Evolutionary conservation across 768 basidiomycete genomes (phyloP).

Genomic region (Russula olivacea): DNA sequence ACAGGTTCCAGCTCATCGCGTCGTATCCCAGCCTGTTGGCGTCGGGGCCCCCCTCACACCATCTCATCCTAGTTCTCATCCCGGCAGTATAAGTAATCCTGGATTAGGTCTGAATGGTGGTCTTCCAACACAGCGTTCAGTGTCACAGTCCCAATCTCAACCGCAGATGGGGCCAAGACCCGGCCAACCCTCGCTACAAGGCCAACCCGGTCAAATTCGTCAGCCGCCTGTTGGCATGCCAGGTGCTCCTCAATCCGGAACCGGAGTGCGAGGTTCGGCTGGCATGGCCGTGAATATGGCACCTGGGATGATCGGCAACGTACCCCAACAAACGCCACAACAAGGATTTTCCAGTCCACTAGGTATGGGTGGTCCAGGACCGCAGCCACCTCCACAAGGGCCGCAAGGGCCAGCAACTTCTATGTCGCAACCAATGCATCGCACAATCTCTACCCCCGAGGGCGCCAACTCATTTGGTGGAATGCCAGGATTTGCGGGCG

Average conservation of each 20-base stretch:
- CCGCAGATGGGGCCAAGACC: slow-evolving; percentile 32
- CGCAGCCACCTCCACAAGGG: slow-evolving; percentile 11
- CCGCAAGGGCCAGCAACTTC: slow-evolving; percentile 13
- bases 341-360: slow-evolving; percentile 9
- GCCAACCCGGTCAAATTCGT: slow-evolving; percentile 36
- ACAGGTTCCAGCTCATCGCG: slow-evolving; percentile 39
- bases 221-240: slow-evolving; percentile 32
- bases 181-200: slow-evolving; percentile 29
- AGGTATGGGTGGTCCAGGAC: slow-evolving; percentile 17
- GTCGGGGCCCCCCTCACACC: slow-evolving; percentile 5
- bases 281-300: slow-evolving; percentile 39
- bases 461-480: slow-evolving; percentile 7
- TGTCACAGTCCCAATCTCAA: slow-evolving; percentile 31
- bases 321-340: slow-evolving; percentile 33
- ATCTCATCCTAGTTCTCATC: slow-evolving; percentile 15
- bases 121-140: slow-evolving; percentile 34
- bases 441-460: slow-evolving; percentile 13
- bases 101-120: slow-evolving; percentile 36
- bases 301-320: slow-evolving; percentile 44
- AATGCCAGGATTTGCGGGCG: slow-evolving; percentile 8
- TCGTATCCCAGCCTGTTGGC: slow-evolving; percentile 46
- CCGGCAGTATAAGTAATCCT: slow-evolving; percentile 29
- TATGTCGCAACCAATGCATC: slow-evolving; percentile 19
- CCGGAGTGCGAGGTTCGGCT: slow-evolving; percentile 37
- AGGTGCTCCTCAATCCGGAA: slow-evolving; percentile 6